These are phyloP conservation scores for Tulasnella sp. DNA, from an alignment of 768 basidiomycete species.

Conservation along the genomic window DNA sequence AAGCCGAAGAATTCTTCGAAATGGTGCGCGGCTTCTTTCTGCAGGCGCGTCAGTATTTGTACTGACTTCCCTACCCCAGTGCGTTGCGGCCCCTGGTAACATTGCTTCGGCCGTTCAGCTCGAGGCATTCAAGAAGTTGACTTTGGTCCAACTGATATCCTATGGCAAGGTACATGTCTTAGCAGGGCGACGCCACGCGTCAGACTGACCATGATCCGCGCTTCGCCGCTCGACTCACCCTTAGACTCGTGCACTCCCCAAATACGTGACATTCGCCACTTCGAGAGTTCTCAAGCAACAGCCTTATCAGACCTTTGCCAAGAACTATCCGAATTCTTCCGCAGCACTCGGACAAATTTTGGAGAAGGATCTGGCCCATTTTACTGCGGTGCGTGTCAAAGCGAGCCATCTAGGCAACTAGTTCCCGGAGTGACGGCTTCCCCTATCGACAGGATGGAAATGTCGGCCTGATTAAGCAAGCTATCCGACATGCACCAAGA, in stretches of 20 bases:
- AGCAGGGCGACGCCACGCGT: neutral
- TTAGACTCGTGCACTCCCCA: constrained; percentile 50
- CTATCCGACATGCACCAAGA: constrained; percentile 63
- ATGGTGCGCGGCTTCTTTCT: constrained; percentile 56
- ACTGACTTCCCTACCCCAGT: constrained; percentile 29
- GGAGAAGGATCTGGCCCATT: constrained; percentile 55
- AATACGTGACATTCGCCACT: constrained; percentile 64
- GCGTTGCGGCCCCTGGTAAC: constrained; percentile 48
- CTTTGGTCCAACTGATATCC: constrained; percentile 71
- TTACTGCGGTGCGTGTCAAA: constrained; percentile 47
- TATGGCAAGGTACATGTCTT: constrained; percentile 58
- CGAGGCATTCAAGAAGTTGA: constrained; percentile 82
- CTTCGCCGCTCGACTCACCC: constrained; percentile 34
- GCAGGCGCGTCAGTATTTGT: neutral
- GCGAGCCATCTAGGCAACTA: neutral
- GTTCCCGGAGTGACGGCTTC: neutral
- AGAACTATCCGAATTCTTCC: constrained; percentile 58
- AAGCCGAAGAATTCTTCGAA: constrained; percentile 77
- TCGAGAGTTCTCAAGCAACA: constrained; percentile 57
- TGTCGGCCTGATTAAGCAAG: constrained; percentile 63
- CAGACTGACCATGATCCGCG: constrained; percentile 36
- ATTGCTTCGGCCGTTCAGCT: constrained; percentile 65
- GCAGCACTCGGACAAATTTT: constrained; percentile 47
- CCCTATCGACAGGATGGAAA: constrained; percentile 57
- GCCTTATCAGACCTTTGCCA: constrained; percentile 61